Evolutionary conservation across 768 basidiomycete genomes (phyloP).

Genomic region (Russula foetens): DNA sequence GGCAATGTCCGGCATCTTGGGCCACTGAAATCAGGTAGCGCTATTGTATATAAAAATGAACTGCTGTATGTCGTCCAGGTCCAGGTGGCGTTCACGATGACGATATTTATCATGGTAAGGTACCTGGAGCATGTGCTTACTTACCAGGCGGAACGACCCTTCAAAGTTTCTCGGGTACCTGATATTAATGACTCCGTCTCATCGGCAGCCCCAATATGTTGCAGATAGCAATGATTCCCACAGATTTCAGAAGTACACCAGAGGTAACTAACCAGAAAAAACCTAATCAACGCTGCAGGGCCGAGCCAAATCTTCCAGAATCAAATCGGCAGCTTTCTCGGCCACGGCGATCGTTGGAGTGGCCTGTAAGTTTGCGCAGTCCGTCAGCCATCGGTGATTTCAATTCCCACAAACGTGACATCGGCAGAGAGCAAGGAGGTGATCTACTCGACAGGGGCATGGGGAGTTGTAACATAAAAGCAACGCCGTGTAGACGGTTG

Average conservation of each 20-base stretch:
- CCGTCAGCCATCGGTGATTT: not conserved
- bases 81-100: not conserved
- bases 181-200: not conserved
- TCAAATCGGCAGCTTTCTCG: conserved; percentile 28
- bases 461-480: no score
- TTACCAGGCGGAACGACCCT: not conserved
- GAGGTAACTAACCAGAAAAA: not conserved
- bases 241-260: not conserved
- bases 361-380: conserved; percentile 17
- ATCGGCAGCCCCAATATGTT: not conserved
- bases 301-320: conserved; percentile 19
- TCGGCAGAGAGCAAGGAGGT: not conserved
- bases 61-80: not conserved
- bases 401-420: not conserved
- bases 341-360: conserved; percentile 25
- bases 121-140: not conserved
- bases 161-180: not conserved
- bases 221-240: not conserved
- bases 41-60: not conserved
- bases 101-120: not conserved
- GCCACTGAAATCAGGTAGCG: not conserved
- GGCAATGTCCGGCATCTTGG: not conserved
- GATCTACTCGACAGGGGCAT: not conserved
- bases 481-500: no score
- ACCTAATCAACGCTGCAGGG: not conserved